Evolutionary conservation across 805 yeast species (phyloP), one percentile per base, ranked within the genome.

Genomic region (Tetrapisispora phaffii): DNA sequence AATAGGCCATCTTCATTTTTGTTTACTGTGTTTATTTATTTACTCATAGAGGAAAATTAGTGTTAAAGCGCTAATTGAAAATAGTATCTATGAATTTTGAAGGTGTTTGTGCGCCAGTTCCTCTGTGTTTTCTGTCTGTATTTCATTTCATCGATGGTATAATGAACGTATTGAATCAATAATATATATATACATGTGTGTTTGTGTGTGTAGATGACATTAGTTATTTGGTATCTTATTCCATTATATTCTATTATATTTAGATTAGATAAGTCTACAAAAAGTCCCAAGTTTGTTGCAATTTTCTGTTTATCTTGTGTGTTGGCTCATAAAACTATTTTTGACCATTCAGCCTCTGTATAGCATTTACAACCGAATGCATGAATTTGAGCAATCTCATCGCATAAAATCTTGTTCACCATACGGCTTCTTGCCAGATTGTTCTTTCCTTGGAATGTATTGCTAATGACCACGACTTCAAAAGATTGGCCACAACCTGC

Each of bases 401-500:
- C 86, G 55, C 82, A 81, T 50, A 93, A 71, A 1, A 84, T 79
- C 28, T 62, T 69, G 63, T 93, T 93, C 40, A 94, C 96, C 53
- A 88, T 57, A 52, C 97, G 72, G 56, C 90, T 95, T 58, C 99
- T 76, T 70, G 80, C 76, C 41, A 93, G 70, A 61, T 84, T 85
- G 66, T 86, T 87, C 67, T 87, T 86, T 21, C 93, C 93, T 48
- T 72, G 63, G 63, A 94, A 93, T 20, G 70, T 58, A 38, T 77
- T 73, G 6, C 80, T 65, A 9, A 93, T 96, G 23, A 94, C 89
- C 7, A 85, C 75, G 29, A 88, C 96, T 33, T 94, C 96, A 65
- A 89, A 90, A 2, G 97, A 96, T 63, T 90, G 96, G 5, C 99
- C 99, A 66, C 99, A 93, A 1, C 99, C 99, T 15, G 95, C 95